Evolutionary conservation across 2,329 filamentous ascomycete species (phyloP).

Genomic region (Hawksworthiomyces lignivorus): DNA sequence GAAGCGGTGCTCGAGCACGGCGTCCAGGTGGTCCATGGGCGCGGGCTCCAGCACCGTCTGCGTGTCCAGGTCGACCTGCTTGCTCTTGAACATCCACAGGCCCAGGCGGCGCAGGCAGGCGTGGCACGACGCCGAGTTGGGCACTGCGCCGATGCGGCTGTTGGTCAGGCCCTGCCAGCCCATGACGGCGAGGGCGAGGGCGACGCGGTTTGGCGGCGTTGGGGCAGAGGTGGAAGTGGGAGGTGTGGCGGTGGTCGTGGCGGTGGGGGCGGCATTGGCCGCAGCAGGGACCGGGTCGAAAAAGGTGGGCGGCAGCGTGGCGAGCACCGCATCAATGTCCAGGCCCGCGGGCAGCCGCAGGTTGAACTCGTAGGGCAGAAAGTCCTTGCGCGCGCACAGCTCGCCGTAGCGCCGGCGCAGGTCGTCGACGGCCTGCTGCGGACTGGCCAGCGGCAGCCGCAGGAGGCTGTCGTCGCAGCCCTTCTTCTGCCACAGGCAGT

Average conservation of each 20-base stretch:
- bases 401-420: constrained; percentile 61
- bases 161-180: constrained; percentile 66
- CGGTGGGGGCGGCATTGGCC: constrained; percentile 12
- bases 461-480: constrained; percentile 71
- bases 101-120: constrained; percentile 84
- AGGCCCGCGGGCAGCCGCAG: constrained; percentile 47
- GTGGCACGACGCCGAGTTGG: constrained; percentile 70
- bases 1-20: constrained; percentile 65
- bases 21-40: constrained; percentile 60
- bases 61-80: constrained; percentile 50
- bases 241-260: constrained; percentile 14
- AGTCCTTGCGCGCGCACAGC: constrained; percentile 43
- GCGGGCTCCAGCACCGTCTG: constrained; percentile 47
- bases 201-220: constrained; percentile 45
- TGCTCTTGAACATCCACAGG: constrained; percentile 87
- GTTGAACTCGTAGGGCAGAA: constrained; percentile 56
- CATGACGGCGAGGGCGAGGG: constrained; percentile 61
- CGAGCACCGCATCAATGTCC: constrained; percentile 41
- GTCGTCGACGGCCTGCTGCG: constrained; percentile 47
- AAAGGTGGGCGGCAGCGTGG: constrained; percentile 46
- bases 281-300: constrained; percentile 33
- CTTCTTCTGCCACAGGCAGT: constrained; percentile 77
- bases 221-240: constrained; percentile 12
- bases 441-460: constrained; percentile 55
- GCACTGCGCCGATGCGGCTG: constrained; percentile 48